These are phyloP conservation scores for Cladosporium oxysporum DNA, from an alignment of 2,329 filamentous ascomycete genomes.

Conservation along the genomic window DNA sequence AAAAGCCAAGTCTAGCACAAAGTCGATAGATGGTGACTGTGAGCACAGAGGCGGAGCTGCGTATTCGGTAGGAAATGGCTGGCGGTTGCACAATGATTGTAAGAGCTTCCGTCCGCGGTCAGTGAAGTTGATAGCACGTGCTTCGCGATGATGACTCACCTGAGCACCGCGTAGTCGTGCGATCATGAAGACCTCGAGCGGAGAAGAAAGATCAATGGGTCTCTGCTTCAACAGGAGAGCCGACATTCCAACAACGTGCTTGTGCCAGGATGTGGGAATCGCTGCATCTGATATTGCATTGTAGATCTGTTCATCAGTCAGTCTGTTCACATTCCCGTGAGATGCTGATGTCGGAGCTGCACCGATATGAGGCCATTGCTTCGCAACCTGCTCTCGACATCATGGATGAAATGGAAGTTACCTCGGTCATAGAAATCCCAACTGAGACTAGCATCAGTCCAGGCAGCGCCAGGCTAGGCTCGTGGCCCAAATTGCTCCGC, in stretches of 20 bases:
- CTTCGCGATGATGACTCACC: neutral
- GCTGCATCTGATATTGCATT: neutral
- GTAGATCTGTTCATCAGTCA: constrained; percentile 2
- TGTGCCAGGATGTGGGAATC: neutral
- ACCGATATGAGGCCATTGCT: neutral
- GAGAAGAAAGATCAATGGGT: neutral
- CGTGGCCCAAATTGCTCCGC: neutral
- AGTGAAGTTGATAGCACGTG: neutral
- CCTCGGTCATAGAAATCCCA: constrained; percentile 14
- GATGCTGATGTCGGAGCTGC: neutral
- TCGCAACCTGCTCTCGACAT: neutral
- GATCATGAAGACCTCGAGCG: constrained; percentile 4
- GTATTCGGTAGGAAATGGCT: constrained; percentile 5
- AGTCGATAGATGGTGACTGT: constrained; percentile 2
- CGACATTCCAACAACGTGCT: constrained; percentile 16
- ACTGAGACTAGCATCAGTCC: constrained; percentile 9
- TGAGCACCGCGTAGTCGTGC: constrained; percentile 11
- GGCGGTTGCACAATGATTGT: constrained; percentile 7
- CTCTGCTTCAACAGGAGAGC: neutral
- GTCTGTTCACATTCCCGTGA: neutral
- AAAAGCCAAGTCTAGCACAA: constrained; percentile 8
- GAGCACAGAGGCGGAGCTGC: constrained; percentile 4
- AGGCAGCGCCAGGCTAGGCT: neutral
- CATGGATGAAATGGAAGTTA: neutral
- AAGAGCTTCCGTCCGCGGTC: neutral